These are phyloP conservation scores for Ophidiomyces ophidiicola DNA, from an alignment of 2,329 filamentous ascomycete species.

Conservation along the genomic window DNA sequence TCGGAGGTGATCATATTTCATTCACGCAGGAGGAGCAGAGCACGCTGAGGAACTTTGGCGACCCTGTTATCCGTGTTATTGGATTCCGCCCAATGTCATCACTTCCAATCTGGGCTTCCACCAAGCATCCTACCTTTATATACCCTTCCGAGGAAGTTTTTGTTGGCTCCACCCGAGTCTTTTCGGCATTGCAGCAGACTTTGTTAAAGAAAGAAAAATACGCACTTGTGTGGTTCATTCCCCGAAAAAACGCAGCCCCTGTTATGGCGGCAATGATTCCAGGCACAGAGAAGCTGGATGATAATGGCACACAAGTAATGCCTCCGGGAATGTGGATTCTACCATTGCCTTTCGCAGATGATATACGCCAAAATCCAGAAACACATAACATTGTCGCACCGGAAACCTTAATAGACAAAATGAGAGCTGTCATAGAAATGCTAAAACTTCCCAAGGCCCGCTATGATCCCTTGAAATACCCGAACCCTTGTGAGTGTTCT, in stretches of 20 bases:
- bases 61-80: constrained; percentile 73
- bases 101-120: constrained; percentile 71
- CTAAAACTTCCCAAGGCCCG: constrained; percentile 73
- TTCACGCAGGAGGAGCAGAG: constrained; percentile 79
- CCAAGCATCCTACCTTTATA: constrained; percentile 79
- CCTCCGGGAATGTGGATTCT: constrained; percentile 83
- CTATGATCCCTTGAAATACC: constrained; percentile 78
- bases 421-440: constrained; percentile 73
- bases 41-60: constrained; percentile 64
- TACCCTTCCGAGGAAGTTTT: constrained; percentile 86
- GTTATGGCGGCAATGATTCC: constrained; percentile 71
- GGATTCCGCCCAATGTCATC: constrained; percentile 76
- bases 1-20: constrained; percentile 77
- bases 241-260: constrained; percentile 67
- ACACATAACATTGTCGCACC: constrained; percentile 47
- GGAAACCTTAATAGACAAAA: constrained; percentile 62
- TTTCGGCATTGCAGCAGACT: constrained; percentile 81
- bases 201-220: constrained; percentile 67
- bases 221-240: constrained; percentile 78
- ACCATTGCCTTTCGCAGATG: constrained; percentile 78
- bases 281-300: constrained; percentile 53
- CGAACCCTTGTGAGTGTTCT: constrained; percentile 54
- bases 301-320: constrained; percentile 54
- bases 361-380: constrained; percentile 64
- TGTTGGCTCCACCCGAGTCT: constrained; percentile 83